Evolutionary conservation across 805 yeast species (phyloP), one percentile per base, ranked within the genome.

Genomic region (Nakazawaea laoshanensis): DNA sequence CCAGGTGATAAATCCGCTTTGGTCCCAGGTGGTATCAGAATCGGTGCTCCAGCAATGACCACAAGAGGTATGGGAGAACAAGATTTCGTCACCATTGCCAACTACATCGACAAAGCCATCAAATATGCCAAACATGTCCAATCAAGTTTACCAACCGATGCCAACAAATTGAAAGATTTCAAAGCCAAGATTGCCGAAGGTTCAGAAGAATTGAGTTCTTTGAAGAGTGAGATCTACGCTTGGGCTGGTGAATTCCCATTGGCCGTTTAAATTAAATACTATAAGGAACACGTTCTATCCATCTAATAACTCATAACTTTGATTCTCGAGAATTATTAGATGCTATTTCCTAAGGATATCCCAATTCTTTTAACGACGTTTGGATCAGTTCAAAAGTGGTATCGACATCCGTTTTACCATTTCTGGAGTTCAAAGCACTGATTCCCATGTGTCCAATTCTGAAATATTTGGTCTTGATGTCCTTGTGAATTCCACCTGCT

Each of bases 11-110:
- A 77, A 60, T 84, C 95, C 28, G 98, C 98, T 21, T 69, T 89
- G 40, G 86, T 84, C 55, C 98, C 98, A 51, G 85, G 94, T 41
- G 98, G 98, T 48, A 67, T 89, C 44, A 82, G 98, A 67, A 81
- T 89, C 41, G 98, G 98, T 49, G 84, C 97, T 12, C 98, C 98
- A 38, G 97, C 97, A 30, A 89, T 89, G 97, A 81, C 96, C 36
- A 86, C 96, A 33, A 79, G 98, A 66, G 96, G 96, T 46, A 74
- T 87, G 49, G 83, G 87, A 39, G 87, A 83, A 58, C 78, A 66
- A 39, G 96, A 92, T 55, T 92, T 89, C 60, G 70, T 61, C 48
- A 74, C 70, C 52, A 82, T 89, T 49, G 95, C 78, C 34, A 64
- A 67, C 44, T 88, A 77, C 71, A 83, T 85, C 59, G 87, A 80